These are phyloP conservation scores for Acorus gramineus DNA, from an alignment of 106 monocot genomes.

Conservation along the genomic window DNA sequence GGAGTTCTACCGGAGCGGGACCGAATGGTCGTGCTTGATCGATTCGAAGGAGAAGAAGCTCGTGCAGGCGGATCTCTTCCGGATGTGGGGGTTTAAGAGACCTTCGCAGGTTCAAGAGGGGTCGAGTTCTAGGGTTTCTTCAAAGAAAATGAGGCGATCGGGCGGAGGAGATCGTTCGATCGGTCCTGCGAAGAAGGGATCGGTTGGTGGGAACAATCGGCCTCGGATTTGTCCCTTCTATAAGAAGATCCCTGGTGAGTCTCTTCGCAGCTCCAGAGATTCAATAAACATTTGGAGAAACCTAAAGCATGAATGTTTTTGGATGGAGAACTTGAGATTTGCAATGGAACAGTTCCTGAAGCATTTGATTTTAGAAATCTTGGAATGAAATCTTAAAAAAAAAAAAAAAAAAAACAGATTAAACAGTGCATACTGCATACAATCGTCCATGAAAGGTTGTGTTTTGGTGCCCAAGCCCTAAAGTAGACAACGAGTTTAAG, in stretches of 20 bases:
- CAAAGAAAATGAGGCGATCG: slow-evolving; percentile 6
- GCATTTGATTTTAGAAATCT: too few relatives aligned
- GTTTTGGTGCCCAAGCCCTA: too few relatives aligned
- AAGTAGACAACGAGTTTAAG: too few relatives aligned
- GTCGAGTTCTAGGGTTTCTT: not conserved
- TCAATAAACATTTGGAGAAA: too few relatives aligned
- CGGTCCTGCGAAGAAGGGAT: not conserved
- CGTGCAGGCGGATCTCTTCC: slow-evolving; percentile 54
- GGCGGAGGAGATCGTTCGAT: not conserved
- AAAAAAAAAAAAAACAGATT: too few relatives aligned
- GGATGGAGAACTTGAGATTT: too few relatives aligned
- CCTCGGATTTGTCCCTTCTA: slow-evolving; percentile 52
- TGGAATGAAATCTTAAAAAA: too few relatives aligned
- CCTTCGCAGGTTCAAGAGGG: not conserved
- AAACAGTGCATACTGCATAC: too few relatives aligned
- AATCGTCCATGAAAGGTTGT: too few relatives aligned
- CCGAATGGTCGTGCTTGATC: slow-evolving; percentile 35
- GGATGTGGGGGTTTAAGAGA: slow-evolving; percentile 55
- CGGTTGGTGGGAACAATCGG: slow-evolving; percentile 2
- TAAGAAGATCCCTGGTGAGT: slow-evolving; percentile 50
- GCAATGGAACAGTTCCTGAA: too few relatives aligned
- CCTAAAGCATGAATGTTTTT: too few relatives aligned
- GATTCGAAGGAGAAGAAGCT: slow-evolving; percentile 11
- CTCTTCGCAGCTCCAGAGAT: not conserved
- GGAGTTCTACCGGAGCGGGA: slow-evolving; percentile 48